phyloP scores from a whole-genome alignment of 768 basidiomycete genomes.

The Kockovaella imperatae region DNA sequence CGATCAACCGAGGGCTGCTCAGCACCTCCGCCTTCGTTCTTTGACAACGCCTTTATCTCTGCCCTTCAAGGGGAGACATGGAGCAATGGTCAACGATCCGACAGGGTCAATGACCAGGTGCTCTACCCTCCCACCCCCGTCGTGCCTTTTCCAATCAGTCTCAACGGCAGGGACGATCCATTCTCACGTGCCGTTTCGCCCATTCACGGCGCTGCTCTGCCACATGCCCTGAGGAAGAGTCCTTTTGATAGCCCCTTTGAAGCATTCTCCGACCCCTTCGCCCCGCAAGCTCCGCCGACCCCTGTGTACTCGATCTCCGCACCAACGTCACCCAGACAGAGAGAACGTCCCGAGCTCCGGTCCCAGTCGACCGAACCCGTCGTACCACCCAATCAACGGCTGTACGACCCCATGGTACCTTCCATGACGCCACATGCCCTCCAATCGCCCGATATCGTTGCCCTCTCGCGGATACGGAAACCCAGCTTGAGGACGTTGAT shows the following conservation, averaged over 20 bases:
- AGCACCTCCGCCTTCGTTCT: neutral
- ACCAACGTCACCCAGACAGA: too few relatives aligned
- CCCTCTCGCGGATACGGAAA: conserved; percentile 20
- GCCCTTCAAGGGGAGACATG: conserved; percentile 18
- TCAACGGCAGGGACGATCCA: conserved; percentile 7
- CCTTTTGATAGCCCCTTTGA: too few relatives aligned
- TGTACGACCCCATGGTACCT: neutral
- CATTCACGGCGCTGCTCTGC: conserved; percentile 1
- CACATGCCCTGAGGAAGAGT: neutral
- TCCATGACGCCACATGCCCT: neutral
- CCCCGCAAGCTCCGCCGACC: too few relatives aligned
- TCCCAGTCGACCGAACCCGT: neutral
- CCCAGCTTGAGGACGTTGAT: conserved; percentile 27
- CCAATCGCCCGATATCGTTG: conserved; percentile 5
- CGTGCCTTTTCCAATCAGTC: conserved; percentile 10
- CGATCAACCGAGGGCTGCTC: conserved; percentile 8
- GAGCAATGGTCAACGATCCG: conserved; percentile 15
- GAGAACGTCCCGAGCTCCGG: neutral
- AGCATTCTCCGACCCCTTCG: too few relatives aligned
- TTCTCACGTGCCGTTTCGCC: conserved; percentile 19
- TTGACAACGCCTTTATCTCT: conserved; percentile 5
- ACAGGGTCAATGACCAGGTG: neutral
- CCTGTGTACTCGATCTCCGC: too few relatives aligned
- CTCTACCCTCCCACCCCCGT: conserved; percentile 10
- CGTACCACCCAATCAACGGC: neutral